Evolutionary conservation across 768 basidiomycete genomes (phyloP), one percentile per base, ranked within the genome.

Genomic region (Gloeopeniophorella convolvens): DNA sequence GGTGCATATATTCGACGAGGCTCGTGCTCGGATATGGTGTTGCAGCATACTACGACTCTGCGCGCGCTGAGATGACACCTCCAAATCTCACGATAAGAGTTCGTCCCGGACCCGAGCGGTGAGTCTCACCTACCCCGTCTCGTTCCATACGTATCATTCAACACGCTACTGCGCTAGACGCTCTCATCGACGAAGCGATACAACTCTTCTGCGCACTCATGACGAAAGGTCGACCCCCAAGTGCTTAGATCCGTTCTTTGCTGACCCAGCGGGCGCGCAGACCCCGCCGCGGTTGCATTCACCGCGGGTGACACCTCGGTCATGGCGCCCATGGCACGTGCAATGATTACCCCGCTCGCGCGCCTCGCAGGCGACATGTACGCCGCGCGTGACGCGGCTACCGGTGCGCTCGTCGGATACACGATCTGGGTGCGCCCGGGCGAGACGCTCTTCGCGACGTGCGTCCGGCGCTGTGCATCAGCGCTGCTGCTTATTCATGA

Each of bases 321-420:
- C 13, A 35, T 54, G 0, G 34, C 46, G 15, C 5, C 4, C 18
- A 13, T 44, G 15, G 42, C 20, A 8, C 46, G 41, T 1, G n/a
- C 42, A 2, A 31, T 54, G 10, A 30, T 49, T 13, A 53, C 18
- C 21, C 43, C 56, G 1, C 24, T 50, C 44, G 39, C 36, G 2
- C 49, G 54, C 2, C 24, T 43, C 3, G 41, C 43, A 1, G 48
- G 40, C 0, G 51, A 59, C 16, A 23, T 47, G 20, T 57, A 49
- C 47, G 44, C 47, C n/a, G 58, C 58, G 7, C 44, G 35, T n/a
- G 49, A 59, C 20, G 58, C 50, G 36, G n/a, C n/a, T n/a, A 31
- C 18, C 26, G 54, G 54, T n/a, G 39, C 16, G 1, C 58, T 59
- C 11, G 51, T 56, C 20, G 58, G 58, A 1, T 59, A 42, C 36